A percentile compares a stretch with the other conserved stretches of the same genome.
phyloP scores from a whole-genome alignment of 176 grass and related monocot genomes.

The Poa annua region DNA sequence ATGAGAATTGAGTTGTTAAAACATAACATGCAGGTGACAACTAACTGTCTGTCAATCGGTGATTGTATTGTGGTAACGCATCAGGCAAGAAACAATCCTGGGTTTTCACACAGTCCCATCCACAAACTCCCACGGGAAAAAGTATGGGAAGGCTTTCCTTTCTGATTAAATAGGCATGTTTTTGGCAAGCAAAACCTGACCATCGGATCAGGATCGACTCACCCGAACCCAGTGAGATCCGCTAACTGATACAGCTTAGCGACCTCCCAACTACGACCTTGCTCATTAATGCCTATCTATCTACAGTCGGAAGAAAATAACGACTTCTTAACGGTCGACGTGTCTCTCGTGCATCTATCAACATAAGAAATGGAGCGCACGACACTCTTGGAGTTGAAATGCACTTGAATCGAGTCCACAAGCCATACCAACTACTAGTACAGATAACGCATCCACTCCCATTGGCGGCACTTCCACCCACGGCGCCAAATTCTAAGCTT shows the following conservation, averaged over 20 bases:
- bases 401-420: neutral
- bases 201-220: neutral
- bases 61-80: neutral
- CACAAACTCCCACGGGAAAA: neutral
- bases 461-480: neutral
- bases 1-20: constrained; percentile 28
- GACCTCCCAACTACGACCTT: neutral
- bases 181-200: neutral
- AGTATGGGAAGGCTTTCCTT: neutral
- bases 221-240: neutral
- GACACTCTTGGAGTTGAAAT: neutral
- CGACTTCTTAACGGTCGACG: neutral
- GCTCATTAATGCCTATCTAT: neutral
- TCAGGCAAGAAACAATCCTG: neutral
- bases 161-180: neutral
- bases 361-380: neutral
- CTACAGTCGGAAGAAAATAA: neutral
- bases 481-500: neutral
- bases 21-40: neutral
- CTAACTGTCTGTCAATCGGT: neutral
- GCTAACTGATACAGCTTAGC: neutral
- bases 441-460: neutral
- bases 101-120: neutral
- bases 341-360: neutral
- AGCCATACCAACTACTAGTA: neutral